Percentiles rank a stretch among this genome's conserved stretches.
phyloP scores from a whole-genome alignment of 768 basidiomycete species.

The Rhodotorula toruloides region DNA sequence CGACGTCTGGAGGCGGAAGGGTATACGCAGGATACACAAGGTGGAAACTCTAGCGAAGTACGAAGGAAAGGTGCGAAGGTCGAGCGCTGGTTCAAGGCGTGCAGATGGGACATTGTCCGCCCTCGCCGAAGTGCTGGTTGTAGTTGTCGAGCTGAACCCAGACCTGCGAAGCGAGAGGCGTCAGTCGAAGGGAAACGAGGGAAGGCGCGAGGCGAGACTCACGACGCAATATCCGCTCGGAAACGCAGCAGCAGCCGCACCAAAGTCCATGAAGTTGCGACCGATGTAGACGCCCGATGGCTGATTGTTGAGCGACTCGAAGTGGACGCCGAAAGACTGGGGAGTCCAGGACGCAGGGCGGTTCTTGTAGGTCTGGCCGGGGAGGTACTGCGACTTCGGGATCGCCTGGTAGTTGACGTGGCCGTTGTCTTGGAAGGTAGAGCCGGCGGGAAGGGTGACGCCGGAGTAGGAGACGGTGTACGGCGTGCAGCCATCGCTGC shows the following conservation, averaged over 20 bases:
- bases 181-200: background rate
- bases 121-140: constrained; percentile 23
- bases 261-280: constrained; percentile 2
- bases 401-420: constrained; percentile 18
- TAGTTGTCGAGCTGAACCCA: constrained; percentile 8
- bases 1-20: too few relatives aligned
- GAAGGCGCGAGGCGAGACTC: background rate
- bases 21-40: too few relatives aligned
- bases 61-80: too few relatives aligned
- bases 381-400: constrained; percentile 8
- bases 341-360: background rate
- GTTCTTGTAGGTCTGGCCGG: constrained; percentile 5
- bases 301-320: constrained; percentile 23
- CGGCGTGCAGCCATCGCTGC: constrained; percentile 13
- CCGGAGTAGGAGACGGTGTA: constrained; percentile 1
- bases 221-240: constrained; percentile 6
- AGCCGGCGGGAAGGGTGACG: constrained; percentile 1
- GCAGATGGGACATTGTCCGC: constrained; percentile 15
- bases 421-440: background rate
- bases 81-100: background rate
- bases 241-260: constrained; percentile 1
- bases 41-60: too few relatives aligned
- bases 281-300: constrained; percentile 18
- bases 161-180: background rate
- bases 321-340: constrained; percentile 8